Conservation (phyloP, 1,284 basidiomycete species). For the Rhodofomes roseus region DNA sequence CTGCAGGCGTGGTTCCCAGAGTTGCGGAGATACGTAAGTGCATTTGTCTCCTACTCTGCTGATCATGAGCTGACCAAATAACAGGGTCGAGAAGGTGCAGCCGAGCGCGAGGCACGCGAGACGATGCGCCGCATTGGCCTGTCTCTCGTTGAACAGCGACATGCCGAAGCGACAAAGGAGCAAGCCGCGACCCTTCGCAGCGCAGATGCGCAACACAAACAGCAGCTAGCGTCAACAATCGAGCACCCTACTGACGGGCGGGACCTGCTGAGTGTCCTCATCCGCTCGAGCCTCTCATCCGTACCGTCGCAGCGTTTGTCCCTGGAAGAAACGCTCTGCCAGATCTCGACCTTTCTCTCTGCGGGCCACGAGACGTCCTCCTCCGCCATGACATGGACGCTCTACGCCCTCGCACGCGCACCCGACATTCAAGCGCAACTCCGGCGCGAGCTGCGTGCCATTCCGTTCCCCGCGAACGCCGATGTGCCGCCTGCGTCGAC, state of each 20-base stretch:
- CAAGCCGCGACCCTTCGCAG: neutral
- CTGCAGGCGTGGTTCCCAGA: constrained; percentile 61
- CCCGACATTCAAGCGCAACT: constrained; percentile 54
- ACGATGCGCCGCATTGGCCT: constrained; percentile 55
- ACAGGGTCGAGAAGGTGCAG: constrained; percentile 38
- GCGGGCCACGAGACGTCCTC: constrained; percentile 60
- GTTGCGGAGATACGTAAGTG: constrained; percentile 51
- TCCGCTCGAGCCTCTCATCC: constrained; percentile 56
- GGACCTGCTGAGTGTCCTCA: constrained; percentile 54
- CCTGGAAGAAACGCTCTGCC: constrained; percentile 64
- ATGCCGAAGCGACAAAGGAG: constrained; percentile 28
- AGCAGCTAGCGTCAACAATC: constrained; percentile 3
- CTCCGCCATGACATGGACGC: constrained; percentile 69
- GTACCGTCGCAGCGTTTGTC: constrained; percentile 53
- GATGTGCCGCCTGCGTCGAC: constrained; percentile 7
- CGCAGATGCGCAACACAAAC: neutral
- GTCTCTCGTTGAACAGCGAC: constrained; percentile 49
- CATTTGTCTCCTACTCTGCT: neutral
- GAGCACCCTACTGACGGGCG: constrained; percentile 17
- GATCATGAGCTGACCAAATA: neutral
- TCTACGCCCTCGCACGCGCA: constrained; percentile 59
- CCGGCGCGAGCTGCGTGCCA: constrained; percentile 45
- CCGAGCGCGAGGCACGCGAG: constrained; percentile 39
- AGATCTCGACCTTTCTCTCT: constrained; percentile 78
- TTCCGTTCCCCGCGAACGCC: constrained; percentile 12